These are phyloP conservation scores for Ceratobasidium sp. DNA, from an alignment of 1,284 basidiomycete species.

Conservation along the genomic window DNA sequence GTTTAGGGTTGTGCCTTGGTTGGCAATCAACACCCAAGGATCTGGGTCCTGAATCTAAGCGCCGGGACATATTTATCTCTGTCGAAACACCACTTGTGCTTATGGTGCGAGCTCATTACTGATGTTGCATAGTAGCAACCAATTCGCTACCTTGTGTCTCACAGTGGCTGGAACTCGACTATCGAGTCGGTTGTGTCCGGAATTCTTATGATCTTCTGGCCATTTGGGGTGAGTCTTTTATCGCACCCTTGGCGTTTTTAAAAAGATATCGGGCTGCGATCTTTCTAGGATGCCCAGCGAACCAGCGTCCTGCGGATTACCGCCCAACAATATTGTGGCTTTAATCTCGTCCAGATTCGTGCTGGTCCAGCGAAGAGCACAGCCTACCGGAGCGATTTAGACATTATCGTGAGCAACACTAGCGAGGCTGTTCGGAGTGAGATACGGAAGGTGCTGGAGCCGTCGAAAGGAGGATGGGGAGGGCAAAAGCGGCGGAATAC, in stretches of 20 bases:
- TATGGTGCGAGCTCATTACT: too few species aligned
- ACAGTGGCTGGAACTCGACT: constrained; percentile 11
- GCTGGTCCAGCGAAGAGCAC: background rate
- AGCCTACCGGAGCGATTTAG: background rate
- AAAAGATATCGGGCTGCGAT: too few species aligned
- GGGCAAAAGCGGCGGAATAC: background rate
- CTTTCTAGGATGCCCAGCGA: constrained; percentile 27
- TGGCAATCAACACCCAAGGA: too few species aligned
- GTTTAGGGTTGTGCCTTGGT: too few species aligned
- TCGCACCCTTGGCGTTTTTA: background rate
- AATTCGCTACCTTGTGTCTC: constrained; percentile 16
- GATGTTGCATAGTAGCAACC: too few species aligned
- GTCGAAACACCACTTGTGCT: too few species aligned
- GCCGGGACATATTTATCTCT: too few species aligned
- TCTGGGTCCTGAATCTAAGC: too few species aligned
- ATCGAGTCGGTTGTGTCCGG: constrained; percentile 4
- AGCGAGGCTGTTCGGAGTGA: constrained; percentile 3
- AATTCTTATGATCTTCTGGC: constrained; percentile 25
- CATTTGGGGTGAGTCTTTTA: background rate
- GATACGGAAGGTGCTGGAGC: background rate
- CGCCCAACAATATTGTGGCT: constrained; percentile 8
- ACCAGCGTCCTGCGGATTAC: constrained; percentile 18
- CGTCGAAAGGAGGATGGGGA: background rate
- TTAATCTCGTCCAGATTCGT: constrained; percentile 35
- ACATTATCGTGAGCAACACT: background rate